phyloP scores from a whole-genome alignment of 2,329 filamentous ascomycete species.

The Diaporthe capsici region DNA sequence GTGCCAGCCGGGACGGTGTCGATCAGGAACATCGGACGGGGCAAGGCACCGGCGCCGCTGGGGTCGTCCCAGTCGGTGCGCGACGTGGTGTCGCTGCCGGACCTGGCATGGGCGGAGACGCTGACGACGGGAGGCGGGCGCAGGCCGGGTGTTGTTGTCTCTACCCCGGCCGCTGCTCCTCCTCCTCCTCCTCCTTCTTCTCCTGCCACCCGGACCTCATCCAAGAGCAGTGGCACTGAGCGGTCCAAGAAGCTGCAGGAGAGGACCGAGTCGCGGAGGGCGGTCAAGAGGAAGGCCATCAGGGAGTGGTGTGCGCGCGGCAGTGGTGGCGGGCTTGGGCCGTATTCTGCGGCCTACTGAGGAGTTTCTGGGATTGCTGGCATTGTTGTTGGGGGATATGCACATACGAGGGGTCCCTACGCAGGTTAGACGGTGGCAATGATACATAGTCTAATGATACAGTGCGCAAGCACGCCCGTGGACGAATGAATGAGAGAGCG shows the following conservation, averaged over 20 bases:
- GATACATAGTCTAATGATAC: background rate
- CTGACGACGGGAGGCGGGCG: conserved; percentile 32
- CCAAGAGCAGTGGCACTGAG: background rate
- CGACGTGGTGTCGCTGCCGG: conserved; percentile 26
- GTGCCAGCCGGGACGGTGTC: conserved; percentile 25
- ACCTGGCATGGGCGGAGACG: conserved; percentile 33
- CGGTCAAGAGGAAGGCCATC: conserved; percentile 26
- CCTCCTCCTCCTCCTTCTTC: background rate
- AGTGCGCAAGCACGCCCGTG: background rate
- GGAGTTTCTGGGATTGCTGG: background rate
- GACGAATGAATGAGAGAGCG: background rate
- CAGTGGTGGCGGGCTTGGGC: conserved; percentile 25
- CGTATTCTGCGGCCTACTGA: conserved; percentile 27
- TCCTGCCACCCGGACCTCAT: background rate
- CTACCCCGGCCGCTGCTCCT: background rate
- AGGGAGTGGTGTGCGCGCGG: conserved; percentile 35
- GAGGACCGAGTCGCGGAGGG: conserved; percentile 28
- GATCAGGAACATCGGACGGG: conserved; percentile 25
- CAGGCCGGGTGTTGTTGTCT: background rate
- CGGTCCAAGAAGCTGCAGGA: conserved; percentile 1
- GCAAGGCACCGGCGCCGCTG: background rate
- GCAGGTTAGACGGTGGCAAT: conserved; percentile 7
- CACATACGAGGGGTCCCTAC: background rate
- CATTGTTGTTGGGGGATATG: conserved; percentile 15
- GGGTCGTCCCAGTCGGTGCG: conserved; percentile 26